These are phyloP conservation scores for Leccinum subrobustum DNA, from an alignment of 1,284 basidiomycete species.

Conservation along the genomic window DNA sequence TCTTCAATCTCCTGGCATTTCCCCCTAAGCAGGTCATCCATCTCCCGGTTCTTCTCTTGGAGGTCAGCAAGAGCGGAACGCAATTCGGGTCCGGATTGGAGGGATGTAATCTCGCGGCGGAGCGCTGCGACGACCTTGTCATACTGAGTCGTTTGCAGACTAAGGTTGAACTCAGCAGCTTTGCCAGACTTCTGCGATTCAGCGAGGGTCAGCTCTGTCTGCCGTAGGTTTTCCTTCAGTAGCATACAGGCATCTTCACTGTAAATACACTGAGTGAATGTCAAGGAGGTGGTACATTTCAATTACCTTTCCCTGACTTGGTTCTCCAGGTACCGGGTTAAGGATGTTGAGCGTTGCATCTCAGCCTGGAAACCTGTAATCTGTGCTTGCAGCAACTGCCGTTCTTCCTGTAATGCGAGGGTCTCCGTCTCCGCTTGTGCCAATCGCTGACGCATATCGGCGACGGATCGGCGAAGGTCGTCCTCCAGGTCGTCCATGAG, in stretches of 20 bases:
- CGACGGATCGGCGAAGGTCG: conserved; percentile 21
- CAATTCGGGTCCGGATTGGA: conserved; percentile 54
- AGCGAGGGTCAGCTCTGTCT: conserved; percentile 42
- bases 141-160: conserved; percentile 60
- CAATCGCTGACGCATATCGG: conserved; percentile 19
- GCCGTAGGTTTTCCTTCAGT: conserved; percentile 49
- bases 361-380: conserved; percentile 61
- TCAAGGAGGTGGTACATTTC: not conserved
- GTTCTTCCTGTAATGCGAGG: conserved; percentile 47
- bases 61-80: conserved; percentile 56
- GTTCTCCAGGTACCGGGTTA: conserved; percentile 59
- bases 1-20: conserved; percentile 81
- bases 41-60: conserved; percentile 66
- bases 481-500: conserved; percentile 19
- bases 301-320: conserved; percentile 58
- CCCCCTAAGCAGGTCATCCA: conserved; percentile 63
- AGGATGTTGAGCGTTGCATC: conserved; percentile 56
- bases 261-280: conserved; percentile 6
- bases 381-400: conserved; percentile 47
- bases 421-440: conserved; percentile 26
- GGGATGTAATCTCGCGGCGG: conserved; percentile 51
- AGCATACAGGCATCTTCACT: conserved; percentile 49
- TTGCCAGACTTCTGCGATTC: conserved; percentile 57
- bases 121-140: conserved; percentile 59
- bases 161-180: conserved; percentile 61